Percentiles rank a stretch among this genome's conserved stretches.
phyloP scores from a whole-genome alignment of 495 filamentous ascomycete species.

The Chaetomium fimeti region DNA sequence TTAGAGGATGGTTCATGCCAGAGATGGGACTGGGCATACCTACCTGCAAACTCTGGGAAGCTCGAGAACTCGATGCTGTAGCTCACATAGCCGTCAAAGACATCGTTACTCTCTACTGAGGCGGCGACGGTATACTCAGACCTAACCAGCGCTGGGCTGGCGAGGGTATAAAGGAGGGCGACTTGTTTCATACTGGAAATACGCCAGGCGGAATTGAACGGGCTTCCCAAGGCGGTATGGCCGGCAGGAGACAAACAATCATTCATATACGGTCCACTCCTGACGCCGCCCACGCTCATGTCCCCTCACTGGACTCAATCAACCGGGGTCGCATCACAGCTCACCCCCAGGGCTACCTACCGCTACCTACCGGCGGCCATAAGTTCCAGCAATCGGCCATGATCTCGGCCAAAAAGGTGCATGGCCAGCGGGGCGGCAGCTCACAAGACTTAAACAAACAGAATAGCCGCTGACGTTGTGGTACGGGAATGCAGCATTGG shows the following conservation, averaged over 20 bases:
- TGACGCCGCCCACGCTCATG: no score
- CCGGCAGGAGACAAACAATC: neutral
- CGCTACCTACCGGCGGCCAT: neutral
- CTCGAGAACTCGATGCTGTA: constrained; percentile 62
- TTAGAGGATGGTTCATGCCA: neutral
- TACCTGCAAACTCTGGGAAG: constrained; percentile 63
- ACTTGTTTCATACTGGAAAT: constrained; percentile 8
- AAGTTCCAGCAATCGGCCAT: constrained; percentile 17
- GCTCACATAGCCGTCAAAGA: constrained; percentile 55
- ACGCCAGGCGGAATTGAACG: neutral
- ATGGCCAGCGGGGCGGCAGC: constrained; percentile 9
- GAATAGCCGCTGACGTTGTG: constrained; percentile 9
- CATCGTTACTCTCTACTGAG: constrained; percentile 32
- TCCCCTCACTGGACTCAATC: neutral
- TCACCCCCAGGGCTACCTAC: neutral
- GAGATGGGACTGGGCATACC: constrained; percentile 29
- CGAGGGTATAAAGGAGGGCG: constrained; percentile 9
- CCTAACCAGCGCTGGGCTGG: neutral
- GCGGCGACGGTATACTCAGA: constrained; percentile 22
- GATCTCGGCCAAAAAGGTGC: constrained; percentile 15
- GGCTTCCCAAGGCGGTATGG: neutral
- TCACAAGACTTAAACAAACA: neutral
- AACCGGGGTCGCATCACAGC: neutral
- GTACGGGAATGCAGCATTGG: constrained; percentile 7
- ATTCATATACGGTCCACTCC: neutral